Evolutionary conservation across 495 filamentous ascomycete species (phyloP).

Genomic region (Letharia columbiana): DNA sequence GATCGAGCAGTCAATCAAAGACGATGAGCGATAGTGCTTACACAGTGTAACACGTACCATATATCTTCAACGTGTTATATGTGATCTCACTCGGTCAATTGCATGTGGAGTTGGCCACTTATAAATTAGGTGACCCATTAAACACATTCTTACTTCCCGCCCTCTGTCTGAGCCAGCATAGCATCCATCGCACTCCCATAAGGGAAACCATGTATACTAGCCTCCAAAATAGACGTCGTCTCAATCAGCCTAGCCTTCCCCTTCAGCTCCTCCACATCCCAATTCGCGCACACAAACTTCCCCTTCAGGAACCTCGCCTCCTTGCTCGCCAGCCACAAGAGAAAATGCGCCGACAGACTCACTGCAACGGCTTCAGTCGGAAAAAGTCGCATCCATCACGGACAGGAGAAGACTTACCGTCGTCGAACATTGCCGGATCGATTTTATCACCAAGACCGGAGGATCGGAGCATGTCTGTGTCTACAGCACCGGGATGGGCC

Average conservation of each 20-base stretch:
- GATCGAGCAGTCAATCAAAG: background rate
- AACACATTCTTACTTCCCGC: background rate
- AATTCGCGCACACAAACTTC: conserved; percentile 39
- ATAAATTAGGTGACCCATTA: background rate
- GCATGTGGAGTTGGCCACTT: background rate
- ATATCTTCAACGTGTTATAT: background rate
- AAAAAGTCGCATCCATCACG: background rate
- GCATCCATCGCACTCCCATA: conserved; percentile 2
- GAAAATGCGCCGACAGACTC: conserved; percentile 27
- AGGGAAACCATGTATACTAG: background rate
- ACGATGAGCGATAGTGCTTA: background rate
- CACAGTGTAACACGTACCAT: background rate
- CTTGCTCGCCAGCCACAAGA: conserved; percentile 40
- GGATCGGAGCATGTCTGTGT: conserved; percentile 27
- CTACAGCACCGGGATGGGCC: conserved; percentile 34
- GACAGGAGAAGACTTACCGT: conserved; percentile 4
- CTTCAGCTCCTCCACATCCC: conserved; percentile 48
- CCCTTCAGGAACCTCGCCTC: conserved; percentile 48
- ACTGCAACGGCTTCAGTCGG: background rate
- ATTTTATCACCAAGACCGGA: conserved; percentile 1
- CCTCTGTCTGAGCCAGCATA: background rate
- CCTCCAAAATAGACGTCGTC: background rate
- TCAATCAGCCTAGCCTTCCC: conserved; percentile 24
- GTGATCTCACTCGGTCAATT: background rate
- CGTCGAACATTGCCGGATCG: conserved; percentile 8